Conservation (phyloP, 2,329 filamentous ascomycete species). For the Monilinia polystroma region DNA sequence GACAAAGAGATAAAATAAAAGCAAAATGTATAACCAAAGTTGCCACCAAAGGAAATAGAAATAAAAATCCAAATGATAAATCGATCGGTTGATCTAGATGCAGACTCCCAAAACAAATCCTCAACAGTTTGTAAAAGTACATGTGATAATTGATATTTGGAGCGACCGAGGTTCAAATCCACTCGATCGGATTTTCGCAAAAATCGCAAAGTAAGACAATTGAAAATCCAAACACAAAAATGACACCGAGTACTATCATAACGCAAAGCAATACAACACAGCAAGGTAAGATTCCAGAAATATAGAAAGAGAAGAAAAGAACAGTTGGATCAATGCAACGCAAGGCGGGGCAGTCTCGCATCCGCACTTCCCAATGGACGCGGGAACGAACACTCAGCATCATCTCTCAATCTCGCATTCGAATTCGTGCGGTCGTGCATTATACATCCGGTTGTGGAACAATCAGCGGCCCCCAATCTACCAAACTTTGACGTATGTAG, state of each 20-base stretch:
- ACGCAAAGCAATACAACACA: background rate
- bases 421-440: conserved; percentile 14
- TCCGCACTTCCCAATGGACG: conserved; percentile 4
- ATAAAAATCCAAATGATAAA: background rate
- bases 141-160: conserved; percentile 12
- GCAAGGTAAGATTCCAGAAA: background rate
- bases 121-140: conserved; percentile 16
- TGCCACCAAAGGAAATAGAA: background rate
- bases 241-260: conserved; percentile 6
- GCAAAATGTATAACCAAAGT: background rate
- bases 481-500: background rate
- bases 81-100: background rate
- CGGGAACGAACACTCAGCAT: conserved; percentile 11
- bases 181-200: background rate
- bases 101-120: background rate
- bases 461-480: conserved; percentile 4
- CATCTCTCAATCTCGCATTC: conserved; percentile 6
- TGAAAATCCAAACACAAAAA: background rate
- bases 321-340: conserved; percentile 9
- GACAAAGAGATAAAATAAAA: background rate
- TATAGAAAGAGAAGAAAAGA: background rate
- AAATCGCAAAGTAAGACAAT: background rate
- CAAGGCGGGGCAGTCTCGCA: background rate
- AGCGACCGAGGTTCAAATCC: conserved; percentile 11
- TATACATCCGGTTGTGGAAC: conserved; percentile 2